Percentiles rank a stretch among this genome's conserved stretches.
phyloP scores from a whole-genome alignment of 495 filamentous ascomycete species.

The Hypoxylon fuscum region DNA sequence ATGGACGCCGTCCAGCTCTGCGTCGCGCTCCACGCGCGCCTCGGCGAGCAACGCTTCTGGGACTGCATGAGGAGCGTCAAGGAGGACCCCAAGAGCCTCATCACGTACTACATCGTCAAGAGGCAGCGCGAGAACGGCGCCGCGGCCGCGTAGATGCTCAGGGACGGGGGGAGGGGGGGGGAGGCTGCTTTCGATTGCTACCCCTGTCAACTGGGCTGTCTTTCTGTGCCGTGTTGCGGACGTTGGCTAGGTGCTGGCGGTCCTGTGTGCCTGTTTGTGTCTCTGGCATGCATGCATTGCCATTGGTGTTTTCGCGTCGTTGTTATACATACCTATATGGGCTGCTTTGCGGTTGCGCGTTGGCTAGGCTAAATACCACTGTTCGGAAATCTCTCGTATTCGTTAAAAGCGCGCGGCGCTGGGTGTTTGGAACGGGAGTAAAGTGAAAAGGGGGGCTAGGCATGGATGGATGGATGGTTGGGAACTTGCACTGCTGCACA shows the following conservation, averaged over 20 bases:
- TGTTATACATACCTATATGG: neutral
- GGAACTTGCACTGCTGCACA: no score
- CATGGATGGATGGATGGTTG: neutral
- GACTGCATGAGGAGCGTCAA: conserved; percentile 66
- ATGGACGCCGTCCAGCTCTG: conserved; percentile 81
- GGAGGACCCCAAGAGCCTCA: conserved; percentile 75
- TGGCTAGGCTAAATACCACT: neutral
- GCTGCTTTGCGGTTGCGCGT: neutral
- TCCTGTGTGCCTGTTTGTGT: no score
- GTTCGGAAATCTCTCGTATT: neutral
- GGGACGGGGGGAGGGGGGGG: no score
- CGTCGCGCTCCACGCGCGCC: conserved; percentile 73
- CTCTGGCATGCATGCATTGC: neutral
- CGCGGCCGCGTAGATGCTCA: neutral
- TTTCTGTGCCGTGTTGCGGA: neutral
- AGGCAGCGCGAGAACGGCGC: conserved; percentile 56
- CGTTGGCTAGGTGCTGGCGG: conserved; percentile 1
- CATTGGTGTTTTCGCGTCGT: neutral
- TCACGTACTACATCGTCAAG: conserved; percentile 86
- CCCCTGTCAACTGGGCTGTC: neutral
- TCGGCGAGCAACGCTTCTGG: conserved; percentile 73
- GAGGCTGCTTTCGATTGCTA: neutral
- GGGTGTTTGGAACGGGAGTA: neutral
- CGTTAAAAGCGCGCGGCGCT: neutral
- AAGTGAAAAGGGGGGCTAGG: neutral